Conservation (phyloP, 805 yeast species). For the Metschnikowia sp. region DNA sequence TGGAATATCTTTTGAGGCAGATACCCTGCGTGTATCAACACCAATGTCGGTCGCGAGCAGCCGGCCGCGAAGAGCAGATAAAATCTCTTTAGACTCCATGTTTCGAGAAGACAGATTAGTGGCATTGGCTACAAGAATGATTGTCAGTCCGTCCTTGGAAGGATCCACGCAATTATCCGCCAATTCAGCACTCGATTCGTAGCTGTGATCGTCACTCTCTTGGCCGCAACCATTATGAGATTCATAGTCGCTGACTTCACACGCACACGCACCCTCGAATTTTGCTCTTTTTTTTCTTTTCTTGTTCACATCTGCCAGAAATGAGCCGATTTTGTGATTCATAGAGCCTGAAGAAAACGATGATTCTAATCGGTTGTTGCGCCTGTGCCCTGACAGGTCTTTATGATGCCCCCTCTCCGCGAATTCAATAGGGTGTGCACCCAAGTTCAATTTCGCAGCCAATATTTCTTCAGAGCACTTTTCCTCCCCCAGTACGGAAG, state of each 20-base stretch:
- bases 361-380: background rate
- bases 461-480: background rate
- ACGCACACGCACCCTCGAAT: background rate
- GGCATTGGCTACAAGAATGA: too few relatives aligned
- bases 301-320: too few relatives aligned
- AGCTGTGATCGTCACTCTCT: background rate
- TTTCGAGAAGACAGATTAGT: too few relatives aligned
- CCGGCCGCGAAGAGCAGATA: too few relatives aligned
- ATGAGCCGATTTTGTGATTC: too few relatives aligned
- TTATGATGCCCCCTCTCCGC: background rate
- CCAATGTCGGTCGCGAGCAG: too few relatives aligned
- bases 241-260: conserved; percentile 3
- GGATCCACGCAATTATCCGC: background rate
- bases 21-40: too few relatives aligned
- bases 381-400: too few relatives aligned
- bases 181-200: background rate
- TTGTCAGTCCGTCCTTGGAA: background rate
- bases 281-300: too few relatives aligned
- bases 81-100: too few relatives aligned
- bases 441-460: conserved; percentile 1
- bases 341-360: too few relatives aligned
- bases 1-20: background rate
- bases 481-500: too few relatives aligned
- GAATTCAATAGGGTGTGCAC: background rate
- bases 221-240: conserved; percentile 4